Evolutionary conservation across 2,329 filamentous ascomycete species (phyloP), one percentile per base, ranked within the genome.

Genomic region (Hymenoscyphus linearis): DNA sequence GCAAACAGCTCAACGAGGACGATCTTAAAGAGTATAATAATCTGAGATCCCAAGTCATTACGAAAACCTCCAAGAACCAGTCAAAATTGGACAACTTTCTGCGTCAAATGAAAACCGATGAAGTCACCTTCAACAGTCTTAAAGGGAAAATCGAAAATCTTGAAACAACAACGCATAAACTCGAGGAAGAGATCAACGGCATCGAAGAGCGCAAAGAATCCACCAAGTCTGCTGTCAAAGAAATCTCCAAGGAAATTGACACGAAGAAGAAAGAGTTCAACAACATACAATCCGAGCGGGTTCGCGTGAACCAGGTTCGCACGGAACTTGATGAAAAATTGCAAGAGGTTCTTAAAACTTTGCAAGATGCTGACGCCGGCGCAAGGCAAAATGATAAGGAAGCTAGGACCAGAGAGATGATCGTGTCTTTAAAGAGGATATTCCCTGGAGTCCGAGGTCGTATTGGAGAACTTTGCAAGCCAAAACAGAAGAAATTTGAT

Each of bases 401-500:
- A 71, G 77, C 84, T 27, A 82, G 86, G 62, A 86, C 88, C 70
- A 91, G 91, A 69, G 93, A 96, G 72, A 89, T 91, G 71, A 87
- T 98, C 36, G 86, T 87, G 12, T 87, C 90, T 35, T 80, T 99
- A 70, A 96, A 96, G 75, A 88, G 92, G 58, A 89, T 96, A 65
- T 96, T 92, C 69, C 91, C 92, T 1, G 93, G 93, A 54, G 93
- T 99, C 52, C 90, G 90, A 67, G 95, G 95, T 22, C 87, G 93
- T 53, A 85, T 98, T 53, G 91, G 91, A 65, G 91, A 96, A 66
- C 83, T 99, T 50, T 97, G 95, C 78, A 93, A 91, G 67, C 93
- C 95, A 1, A 98, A 97, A 75, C 91, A 97, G 77, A 97, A 96
- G 77, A 98, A 97, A 74, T 99, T 88, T 71, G 90, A 95, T 65